Evolutionary conservation across 2,329 filamentous ascomycete genomes (phyloP), one percentile per base, ranked within the genome.

Genomic region (Verticillium tricorpus): DNA sequence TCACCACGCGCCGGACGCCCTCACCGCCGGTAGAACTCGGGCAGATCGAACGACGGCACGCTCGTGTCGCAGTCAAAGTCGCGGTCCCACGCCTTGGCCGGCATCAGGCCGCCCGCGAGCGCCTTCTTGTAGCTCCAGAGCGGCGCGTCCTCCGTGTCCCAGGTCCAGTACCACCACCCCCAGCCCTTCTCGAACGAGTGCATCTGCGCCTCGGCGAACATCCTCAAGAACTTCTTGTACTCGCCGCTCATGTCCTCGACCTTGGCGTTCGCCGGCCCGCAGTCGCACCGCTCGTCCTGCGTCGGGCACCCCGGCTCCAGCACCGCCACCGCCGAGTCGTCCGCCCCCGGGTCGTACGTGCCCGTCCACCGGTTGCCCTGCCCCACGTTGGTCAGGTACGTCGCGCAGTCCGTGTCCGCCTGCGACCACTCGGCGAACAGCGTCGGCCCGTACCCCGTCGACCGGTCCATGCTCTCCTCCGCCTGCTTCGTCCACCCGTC

Each of bases 161-260:
- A 96, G 37, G 93, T 98, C 95, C 95, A 99, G 78, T 99, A 99
- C 78, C 96, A 97, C 95, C 95, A 99, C 57, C 95, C 95, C 89
- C 91, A 95, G 6, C 91, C 92, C 65, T 89, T 88, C 76, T 98
- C 94, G 71, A 98, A 99, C 63, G 89, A 91, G 69, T 89, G 83
- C 92, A 99, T 99, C 79, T 99, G 95, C 60, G 93, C 95, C 76
- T 97, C 89, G 6, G 95, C 95, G 77, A 98, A 98, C 76, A 91
- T 91, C 66, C 86, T 85, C 65, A 99, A 80, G 76, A 94, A 98
- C 67, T 87, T 78, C 78, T 95, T 97, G 78, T 99, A 99, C 5
- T 80, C 78, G 62, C 80, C 79, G 40, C 84, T 87, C 80, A 93
- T 98, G 4, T 77, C 72, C 19, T 79, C 76, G 0, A 90, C 83